Base-by-base conservation (phyloP, 768 basidiomycete species). In the Leucogyrophana mollusca region DNA sequence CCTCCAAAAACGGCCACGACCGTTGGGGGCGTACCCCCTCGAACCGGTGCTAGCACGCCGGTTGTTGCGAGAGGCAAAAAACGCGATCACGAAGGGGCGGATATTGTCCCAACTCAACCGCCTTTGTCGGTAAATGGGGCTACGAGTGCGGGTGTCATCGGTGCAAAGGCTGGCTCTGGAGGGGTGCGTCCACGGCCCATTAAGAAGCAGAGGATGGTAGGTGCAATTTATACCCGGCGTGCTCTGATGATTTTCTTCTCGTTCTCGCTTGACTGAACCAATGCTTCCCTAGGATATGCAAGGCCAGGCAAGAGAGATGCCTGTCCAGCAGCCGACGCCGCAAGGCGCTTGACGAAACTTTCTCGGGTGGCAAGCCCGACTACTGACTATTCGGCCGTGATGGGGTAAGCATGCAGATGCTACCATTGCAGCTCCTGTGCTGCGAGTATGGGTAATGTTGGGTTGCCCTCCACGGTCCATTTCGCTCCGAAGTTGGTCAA, bases 191-290 rank as follows among this genome's bases (percentile, higher is more conserved):
- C 86, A 22, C 73, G 87, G 53, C 87, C 87, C 17, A 58, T 83
- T 34, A 90, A 90, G 76, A 89, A 86, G 66, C 85, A 81, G 58
- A 76, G 84, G 51, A 72, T 86, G 80, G 87, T 88, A 55, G 56
- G 81, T 73, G 36, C 35, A 23, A 17, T 34, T 46, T 21, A 18
- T n/a, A 36, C 7, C 42, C 30, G 23, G 33, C 37, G 14, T 13
- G 18, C 18, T 47, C 36, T 11, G 21, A n/a, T 40, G 10, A 18
- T 34, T 25, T 41, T 34, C 3, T 21, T 22, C 39, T 34, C 34
- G 34, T 35, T 17, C 34, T 34, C 27, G 46, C 13, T 44, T 9
- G 25, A 27, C 39, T 43, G 45, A 40, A 50, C 53, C 39, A 34
- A 47, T 45, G 34, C n/a, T 38, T 34, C 43, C 22, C 25, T 22